phyloP scores from a whole-genome alignment of 176 grass and related monocot genomes.

The Aegilops sharonensis region DNA sequence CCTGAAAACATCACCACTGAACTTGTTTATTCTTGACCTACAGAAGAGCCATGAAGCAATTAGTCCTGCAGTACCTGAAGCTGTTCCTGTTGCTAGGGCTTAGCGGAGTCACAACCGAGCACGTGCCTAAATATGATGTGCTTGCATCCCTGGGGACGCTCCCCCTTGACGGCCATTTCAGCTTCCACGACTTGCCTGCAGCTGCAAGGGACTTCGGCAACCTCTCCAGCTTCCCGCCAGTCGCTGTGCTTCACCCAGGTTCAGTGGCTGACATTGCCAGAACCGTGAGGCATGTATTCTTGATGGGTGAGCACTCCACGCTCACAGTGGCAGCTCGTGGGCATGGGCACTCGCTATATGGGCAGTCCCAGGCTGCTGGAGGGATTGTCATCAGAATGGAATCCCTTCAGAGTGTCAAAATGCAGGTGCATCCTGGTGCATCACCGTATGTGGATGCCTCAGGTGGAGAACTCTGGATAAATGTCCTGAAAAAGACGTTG shows the following conservation, averaged over 20 bases:
- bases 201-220: conserved; percentile 77
- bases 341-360: conserved; percentile 74
- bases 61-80: conserved; percentile 40
- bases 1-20: conserved; percentile 20
- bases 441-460: conserved; percentile 71
- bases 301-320: conserved; percentile 36
- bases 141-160: conserved; percentile 35
- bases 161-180: conserved; percentile 54
- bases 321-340: conserved; percentile 82
- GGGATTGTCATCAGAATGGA: conserved; percentile 80
- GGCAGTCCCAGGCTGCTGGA: conserved; percentile 75
- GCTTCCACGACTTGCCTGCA: conserved; percentile 47
- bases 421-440: conserved; percentile 42
- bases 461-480: conserved; percentile 80
- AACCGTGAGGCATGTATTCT: conserved; percentile 58
- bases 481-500: conserved; percentile 63
- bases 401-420: conserved; percentile 31
- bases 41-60: conserved; percentile 38
- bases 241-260: conserved; percentile 55
- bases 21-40: conserved; percentile 7
- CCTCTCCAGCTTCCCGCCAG: conserved; percentile 38
- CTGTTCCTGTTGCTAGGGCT: conserved; percentile 54
- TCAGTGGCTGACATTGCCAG: conserved; percentile 56
- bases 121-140: conserved; percentile 36
- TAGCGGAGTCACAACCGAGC: conserved; percentile 38